Evolutionary conservation across 2,329 filamentous ascomycete species (phyloP), one percentile per base, ranked within the genome.

Genomic region (Pseudogymnoascus sp.): DNA sequence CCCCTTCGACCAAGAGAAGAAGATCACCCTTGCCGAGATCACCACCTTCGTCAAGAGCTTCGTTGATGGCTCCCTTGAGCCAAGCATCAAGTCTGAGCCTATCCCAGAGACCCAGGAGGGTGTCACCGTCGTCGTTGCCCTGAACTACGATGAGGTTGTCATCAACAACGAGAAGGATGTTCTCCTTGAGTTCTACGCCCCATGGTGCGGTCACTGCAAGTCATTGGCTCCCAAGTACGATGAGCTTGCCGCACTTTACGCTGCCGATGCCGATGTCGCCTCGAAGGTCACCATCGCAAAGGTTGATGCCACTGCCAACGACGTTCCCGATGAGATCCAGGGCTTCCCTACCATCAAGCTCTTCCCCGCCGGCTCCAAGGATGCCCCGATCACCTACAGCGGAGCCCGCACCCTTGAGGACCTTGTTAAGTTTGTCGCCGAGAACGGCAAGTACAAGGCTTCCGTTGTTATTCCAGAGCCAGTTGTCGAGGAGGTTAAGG

Each of bases 141-240:
- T 96, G 81, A 93, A 85, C 81, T 99, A 97, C 84, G 83, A 96
- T 68, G 84, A 96, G 6, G 80, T 98, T 70, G 93, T 99, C 73
- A 84, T 97, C 63, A 89, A 99, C 75, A 89, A 96, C 77, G 84
- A 88, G 75, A 98, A 98, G 89, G 95, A 99, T 78, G 95, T 99
- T 65, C 85, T 99, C 69, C 80, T 99, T 68, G 95, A 99, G 83
- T 98, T 96, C 82, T 99, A 99, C 81, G 95, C 95, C 65, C 95
- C 95, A 68, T 99, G 95, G 95, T 99, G 95, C 77, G 95, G 95
- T 71, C 95, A 99, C 86, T 99, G 95, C 91, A 98, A 98, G 86
- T 93, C 87, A 78, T 89, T 99, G 66, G 93, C 95, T 63, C 95
- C 95, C 72, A 89, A 96, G 78, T 99, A 97, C 78, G 95, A 99